Percentiles rank a stretch among this genome's conserved stretches.
Conservation (phyloP, 805 yeast genomes). For the Myxozyma sirexii region DNA sequence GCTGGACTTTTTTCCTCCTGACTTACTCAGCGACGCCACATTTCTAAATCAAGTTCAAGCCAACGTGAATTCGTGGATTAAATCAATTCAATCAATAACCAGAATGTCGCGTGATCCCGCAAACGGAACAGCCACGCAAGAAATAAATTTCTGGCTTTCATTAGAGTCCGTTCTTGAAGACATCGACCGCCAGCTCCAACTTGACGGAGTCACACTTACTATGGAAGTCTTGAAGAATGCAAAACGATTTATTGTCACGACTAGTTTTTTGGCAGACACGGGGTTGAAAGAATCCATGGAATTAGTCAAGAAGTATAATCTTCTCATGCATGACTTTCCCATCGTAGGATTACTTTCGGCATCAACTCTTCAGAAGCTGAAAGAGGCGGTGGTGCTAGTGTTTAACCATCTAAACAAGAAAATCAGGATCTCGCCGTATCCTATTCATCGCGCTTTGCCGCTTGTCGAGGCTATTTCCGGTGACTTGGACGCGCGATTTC, state of each 20-base stretch:
- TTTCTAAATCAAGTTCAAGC: constrained; percentile 71
- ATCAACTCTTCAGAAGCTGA: constrained; percentile 49
- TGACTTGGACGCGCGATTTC: constrained; percentile 56
- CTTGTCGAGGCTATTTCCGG: constrained; percentile 66
- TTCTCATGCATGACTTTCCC: constrained; percentile 71
- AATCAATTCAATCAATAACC: constrained; percentile 60
- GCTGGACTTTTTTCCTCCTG: constrained; percentile 44
- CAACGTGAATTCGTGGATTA: constrained; percentile 74
- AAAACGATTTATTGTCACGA: constrained; percentile 77
- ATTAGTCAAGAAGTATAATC: constrained; percentile 57
- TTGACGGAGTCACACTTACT: constrained; percentile 58
- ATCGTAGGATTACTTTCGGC: constrained; percentile 59
- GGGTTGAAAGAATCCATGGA: constrained; percentile 51
- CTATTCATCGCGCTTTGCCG: constrained; percentile 62
- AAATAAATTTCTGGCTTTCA: constrained; percentile 75
- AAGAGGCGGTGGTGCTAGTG: constrained; percentile 50
- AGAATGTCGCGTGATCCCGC: constrained; percentile 54
- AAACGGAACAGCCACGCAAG: constrained; percentile 60
- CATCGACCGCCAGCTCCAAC: constrained; percentile 59
- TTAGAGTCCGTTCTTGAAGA: constrained; percentile 62
- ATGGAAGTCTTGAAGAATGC: constrained; percentile 65
- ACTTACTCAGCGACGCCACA: constrained; percentile 51
- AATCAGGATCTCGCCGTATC: constrained; percentile 62
- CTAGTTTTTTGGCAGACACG: constrained; percentile 71
- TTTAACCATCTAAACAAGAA: constrained; percentile 64